A percentile compares a stretch with the other conserved stretches of the same genome.
Evolutionary conservation across 2,329 filamentous ascomycete species (phyloP).

Genomic region (Camptophora hylomeconis): DNA sequence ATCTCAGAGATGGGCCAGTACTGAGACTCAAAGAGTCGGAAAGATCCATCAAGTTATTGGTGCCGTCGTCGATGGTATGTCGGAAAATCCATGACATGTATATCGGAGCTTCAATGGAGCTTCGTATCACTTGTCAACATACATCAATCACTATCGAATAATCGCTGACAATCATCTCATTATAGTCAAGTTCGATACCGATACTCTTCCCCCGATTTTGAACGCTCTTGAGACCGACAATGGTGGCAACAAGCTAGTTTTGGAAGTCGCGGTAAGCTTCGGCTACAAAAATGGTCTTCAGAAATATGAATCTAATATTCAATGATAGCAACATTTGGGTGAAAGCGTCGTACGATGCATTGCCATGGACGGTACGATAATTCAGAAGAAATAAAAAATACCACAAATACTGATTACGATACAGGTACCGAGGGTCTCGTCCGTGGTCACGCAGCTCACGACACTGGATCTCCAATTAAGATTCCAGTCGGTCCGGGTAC

Average conservation of each 20-base stretch:
- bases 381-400: neutral
- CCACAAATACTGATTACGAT: slow-evolving; percentile 6
- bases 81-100: slow-evolving; percentile 14
- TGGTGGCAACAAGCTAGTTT: slow-evolving; percentile 82
- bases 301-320: slow-evolving; percentile 16
- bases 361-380: slow-evolving; percentile 87
- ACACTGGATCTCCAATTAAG: slow-evolving; percentile 91
- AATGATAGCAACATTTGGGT: slow-evolving; percentile 84
- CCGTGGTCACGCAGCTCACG: slow-evolving; percentile 70
- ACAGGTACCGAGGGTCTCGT: slow-evolving; percentile 97
- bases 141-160: slow-evolving; percentile 18
- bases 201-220: slow-evolving; percentile 90
- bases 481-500: slow-evolving; percentile 89
- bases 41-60: slow-evolving; percentile 79
- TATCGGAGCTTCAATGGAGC: slow-evolving; percentile 26
- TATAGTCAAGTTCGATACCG: slow-evolving; percentile 91
- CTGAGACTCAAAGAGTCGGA: slow-evolving; percentile 44
- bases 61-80: slow-evolving; percentile 96
- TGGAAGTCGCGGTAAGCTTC: slow-evolving; percentile 80
- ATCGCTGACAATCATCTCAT: slow-evolving; percentile 14
- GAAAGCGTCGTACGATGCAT: slow-evolving; percentile 98
- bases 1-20: slow-evolving; percentile 48
- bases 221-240: slow-evolving; percentile 90
- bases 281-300: slow-evolving; percentile 1
- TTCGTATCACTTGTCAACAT: slow-evolving; percentile 23